Evolutionary conservation across 2,329 filamentous ascomycete species (phyloP).

Genomic region (Talaromyces albobiverticillius): DNA sequence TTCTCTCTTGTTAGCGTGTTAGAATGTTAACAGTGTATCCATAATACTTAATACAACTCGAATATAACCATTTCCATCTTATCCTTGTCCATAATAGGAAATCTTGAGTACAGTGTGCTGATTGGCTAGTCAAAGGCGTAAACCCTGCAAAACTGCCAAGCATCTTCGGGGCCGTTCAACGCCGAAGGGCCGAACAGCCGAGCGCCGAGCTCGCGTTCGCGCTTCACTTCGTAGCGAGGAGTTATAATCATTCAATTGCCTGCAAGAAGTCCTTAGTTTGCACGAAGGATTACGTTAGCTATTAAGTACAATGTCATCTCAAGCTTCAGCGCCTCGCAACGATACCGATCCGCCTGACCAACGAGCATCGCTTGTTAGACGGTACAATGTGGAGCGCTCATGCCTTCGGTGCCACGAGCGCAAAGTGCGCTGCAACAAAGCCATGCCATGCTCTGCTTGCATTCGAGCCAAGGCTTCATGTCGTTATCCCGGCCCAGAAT

Average conservation of each 20-base stretch:
- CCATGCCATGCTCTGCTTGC: conserved; percentile 16
- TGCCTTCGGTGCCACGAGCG: conserved; percentile 20
- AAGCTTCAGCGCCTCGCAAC: not conserved
- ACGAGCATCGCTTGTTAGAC: conserved; percentile 1
- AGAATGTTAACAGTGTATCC: no score
- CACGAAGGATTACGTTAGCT: no score
- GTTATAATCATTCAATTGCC: no score
- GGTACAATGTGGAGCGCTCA: conserved; percentile 18
- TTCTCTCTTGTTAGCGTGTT: no score
- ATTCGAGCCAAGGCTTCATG: conserved; percentile 14
- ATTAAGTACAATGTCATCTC: not conserved
- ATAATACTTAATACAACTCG: no score
- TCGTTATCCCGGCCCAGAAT: conserved; percentile 15
- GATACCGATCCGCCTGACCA: not conserved
- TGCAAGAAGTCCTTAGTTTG: no score
- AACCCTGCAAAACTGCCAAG: not conserved
- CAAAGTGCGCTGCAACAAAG: conserved; percentile 18
- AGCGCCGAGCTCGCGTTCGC: no score
- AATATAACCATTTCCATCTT: not conserved
- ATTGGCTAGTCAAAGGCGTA: not conserved
- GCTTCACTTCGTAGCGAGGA: no score
- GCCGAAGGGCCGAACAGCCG: not conserved
- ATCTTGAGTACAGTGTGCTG: no score
- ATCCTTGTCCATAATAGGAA: no score
- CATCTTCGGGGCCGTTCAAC: not conserved